Base-by-base conservation (phyloP, 345 rosid species). In the Hypericum perforatum region DNA sequence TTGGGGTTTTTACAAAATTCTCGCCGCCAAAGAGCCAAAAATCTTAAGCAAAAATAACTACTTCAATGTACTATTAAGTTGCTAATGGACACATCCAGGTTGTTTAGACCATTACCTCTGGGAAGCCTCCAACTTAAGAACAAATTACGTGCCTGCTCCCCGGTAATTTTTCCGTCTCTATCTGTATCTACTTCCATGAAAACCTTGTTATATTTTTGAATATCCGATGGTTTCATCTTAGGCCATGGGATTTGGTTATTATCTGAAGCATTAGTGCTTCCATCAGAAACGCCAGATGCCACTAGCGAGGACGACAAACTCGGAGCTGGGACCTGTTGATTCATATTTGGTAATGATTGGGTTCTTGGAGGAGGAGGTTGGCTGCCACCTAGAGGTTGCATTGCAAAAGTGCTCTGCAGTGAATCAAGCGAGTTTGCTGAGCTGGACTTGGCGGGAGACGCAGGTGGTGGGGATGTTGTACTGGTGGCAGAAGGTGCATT, bases 121-220 rank as follows among this genome's bases (percentile, higher is more conserved):
- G 98, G 96, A 50, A 91, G 74, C 76, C 86, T 82, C 98, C 98
- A 88, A 72, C 98, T 91, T 73, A 87, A 74, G 69, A 91, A 91
- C 49, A 91, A 73, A 74, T 88, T 81, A 63, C 83, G 78, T 42
- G 98, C 96, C 79, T 91, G 82, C 74, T 85, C 96, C 43, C 98
- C 98, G 36, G 81, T 85, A 54, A 91, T 85, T 74, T 76, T 87
- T 53, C 98, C 98, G 83, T 91, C 98, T 67, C 85, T 79, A 64
- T 91, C 98, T 11, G 71, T 79, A 67, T 91, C 98, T 49, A 91
- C 96, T 79, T 85, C 90, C 81, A 78, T 69, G 71, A 91, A 91
- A 39, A 91, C 98, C 73, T 85, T 91, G 5, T 75, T 56, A 67
- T 91, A 91, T 59, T 91, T 91, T 70, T 91, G 94, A 73, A 88